Base-by-base conservation (phyloP, 73 alveolate genomes). In the Paraurostyla sp. region DNA sequence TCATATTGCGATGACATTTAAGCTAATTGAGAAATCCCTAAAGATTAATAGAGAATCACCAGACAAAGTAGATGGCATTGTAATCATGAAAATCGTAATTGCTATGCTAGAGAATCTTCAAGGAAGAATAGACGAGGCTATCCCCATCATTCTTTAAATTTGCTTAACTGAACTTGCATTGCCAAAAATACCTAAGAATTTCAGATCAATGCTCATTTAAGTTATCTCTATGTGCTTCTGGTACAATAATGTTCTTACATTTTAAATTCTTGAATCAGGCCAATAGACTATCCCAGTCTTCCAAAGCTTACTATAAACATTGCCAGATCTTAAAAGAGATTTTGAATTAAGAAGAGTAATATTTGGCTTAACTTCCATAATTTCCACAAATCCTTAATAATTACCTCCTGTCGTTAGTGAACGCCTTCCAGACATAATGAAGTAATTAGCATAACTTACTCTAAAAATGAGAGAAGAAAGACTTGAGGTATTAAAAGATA, bases 181-280 rank as follows among this genome's bases (percentile, higher is more conserved):
- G 48, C 40, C 41, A 18, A 65, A 83, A 42, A 48, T 71, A 25
- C 75, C 91, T 18, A 94, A 71, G 54, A 73, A 65, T 38, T 88
- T 80, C 73, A 87, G 59, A 50, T 86, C 94, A 48, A 71, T 87
- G 69, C 30, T 91, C 38, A 29, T 94, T 23, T 91, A 93, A 69
- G 85, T 90, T 27, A 23, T 94, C 46, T 71, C 95, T 40, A 81
- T 94, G 95, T 71, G 93, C 25, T 80, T 94, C 71, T 93, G 93
- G 90, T 94, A 94, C 81, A 94, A 94, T 80, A 50, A 94, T 0
- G 32, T 27, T 27, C 76, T 91, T n/a, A 83, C 93, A 15, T 58
- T 87, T 62, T 36, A 49, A 36, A 40, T 59, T n/a, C 65, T 92
- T 25, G 90, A 89, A 22, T 35, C 56, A 38, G 29, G 50, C n/a